These are phyloP conservation scores for Aspergillus aculeatinus DNA, from an alignment of 2,329 filamentous ascomycete genomes.

Conservation along the genomic window DNA sequence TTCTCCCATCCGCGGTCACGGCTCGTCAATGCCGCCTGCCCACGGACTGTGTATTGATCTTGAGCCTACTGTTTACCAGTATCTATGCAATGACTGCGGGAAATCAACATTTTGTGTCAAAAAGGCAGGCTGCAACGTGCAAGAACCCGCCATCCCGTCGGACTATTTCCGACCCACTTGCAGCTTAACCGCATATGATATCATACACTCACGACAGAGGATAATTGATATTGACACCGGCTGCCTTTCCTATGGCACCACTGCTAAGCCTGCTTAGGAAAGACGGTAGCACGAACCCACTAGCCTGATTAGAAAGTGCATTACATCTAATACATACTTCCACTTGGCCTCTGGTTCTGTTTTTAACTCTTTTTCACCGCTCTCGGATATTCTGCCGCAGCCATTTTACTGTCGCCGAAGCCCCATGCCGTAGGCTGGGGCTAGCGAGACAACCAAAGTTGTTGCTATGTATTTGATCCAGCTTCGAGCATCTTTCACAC, in stretches of 20 bases:
- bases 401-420: too few relatives aligned
- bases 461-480: too few relatives aligned
- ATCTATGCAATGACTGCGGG: background rate
- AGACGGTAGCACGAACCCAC: too few relatives aligned
- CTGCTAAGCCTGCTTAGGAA: too few relatives aligned
- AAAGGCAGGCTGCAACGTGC: background rate
- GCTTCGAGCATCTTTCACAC: too few relatives aligned
- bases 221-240: background rate
- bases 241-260: background rate
- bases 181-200: background rate
- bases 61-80: background rate
- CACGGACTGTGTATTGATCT: background rate
- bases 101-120: background rate
- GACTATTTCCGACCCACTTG: background rate
- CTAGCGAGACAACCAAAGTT: too few relatives aligned
- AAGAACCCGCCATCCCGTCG: background rate
- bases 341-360: too few relatives aligned
- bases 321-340: accelerated
- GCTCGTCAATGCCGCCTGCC: background rate
- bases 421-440: too few relatives aligned
- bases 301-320: too few relatives aligned
- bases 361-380: too few relatives aligned
- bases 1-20: background rate
- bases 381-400: too few relatives aligned
- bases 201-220: background rate